Percentiles rank a stretch among this genome's conserved stretches.
These are phyloP conservation scores for Yamadazyma akitaensis DNA, from an alignment of 805 yeast genomes.

Conservation along the genomic window DNA sequence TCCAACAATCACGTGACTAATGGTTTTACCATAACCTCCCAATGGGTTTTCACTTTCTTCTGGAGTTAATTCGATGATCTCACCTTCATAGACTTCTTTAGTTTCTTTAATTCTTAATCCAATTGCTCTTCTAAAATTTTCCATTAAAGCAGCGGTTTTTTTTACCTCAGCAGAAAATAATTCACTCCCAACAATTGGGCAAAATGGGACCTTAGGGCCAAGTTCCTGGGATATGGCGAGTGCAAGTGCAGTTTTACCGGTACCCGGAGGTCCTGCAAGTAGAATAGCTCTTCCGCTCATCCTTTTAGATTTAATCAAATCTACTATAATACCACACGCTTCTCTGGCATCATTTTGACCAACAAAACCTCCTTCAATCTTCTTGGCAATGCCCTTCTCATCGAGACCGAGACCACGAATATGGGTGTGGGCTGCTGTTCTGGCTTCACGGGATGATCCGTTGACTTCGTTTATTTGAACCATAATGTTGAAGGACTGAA, in stretches of 20 bases:
- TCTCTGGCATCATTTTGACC: slow-evolving; percentile 76
- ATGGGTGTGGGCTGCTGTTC: slow-evolving; percentile 96
- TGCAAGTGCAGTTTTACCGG: slow-evolving; percentile 97
- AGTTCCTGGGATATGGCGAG: slow-evolving; percentile 93
- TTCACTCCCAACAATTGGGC: slow-evolving; percentile 95
- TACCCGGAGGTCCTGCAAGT: slow-evolving; percentile 97
- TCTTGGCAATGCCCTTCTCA: slow-evolving; percentile 81
- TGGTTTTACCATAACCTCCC: slow-evolving; percentile 97
- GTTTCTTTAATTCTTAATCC: slow-evolving; percentile 95
- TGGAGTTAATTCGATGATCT: slow-evolving; percentile 91
- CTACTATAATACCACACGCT: slow-evolving; percentile 94
- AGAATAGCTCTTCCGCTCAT: slow-evolving; percentile 96
- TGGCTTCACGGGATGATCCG: slow-evolving; percentile 43
- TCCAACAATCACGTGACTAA: slow-evolving; percentile 90
- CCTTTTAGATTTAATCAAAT: slow-evolving; percentile 84
- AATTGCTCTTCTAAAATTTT: slow-evolving; percentile 92
- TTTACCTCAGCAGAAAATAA: slow-evolving; percentile 94
- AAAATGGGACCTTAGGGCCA: slow-evolving; percentile 96
- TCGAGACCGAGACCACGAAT: slow-evolving; percentile 93
- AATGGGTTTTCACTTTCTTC: slow-evolving; percentile 95
- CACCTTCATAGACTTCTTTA: slow-evolving; percentile 97
- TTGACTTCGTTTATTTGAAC: slow-evolving; percentile 78
- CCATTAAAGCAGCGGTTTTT: slow-evolving; percentile 95
- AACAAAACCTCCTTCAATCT: slow-evolving; percentile 83
- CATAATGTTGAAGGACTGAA: slow-evolving; percentile 1